Conservation (phyloP, 1,139 yeast species). For the Geotrichum phurueaensis region DNA sequence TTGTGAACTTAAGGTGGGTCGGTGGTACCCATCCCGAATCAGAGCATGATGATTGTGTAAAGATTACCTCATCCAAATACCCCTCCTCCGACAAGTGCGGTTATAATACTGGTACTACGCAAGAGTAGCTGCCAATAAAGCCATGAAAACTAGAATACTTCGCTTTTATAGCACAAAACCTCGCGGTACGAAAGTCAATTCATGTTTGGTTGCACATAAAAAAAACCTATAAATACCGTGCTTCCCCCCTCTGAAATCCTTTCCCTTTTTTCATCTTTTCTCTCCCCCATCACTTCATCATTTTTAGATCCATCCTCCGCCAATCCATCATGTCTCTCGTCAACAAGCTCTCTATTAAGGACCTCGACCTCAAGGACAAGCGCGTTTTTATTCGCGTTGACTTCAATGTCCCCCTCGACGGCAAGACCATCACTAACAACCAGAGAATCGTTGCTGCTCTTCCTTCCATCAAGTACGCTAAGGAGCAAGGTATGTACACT, state of each 20-base stretch:
- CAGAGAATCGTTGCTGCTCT: conserved; percentile 97
- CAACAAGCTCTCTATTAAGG: conserved; percentile 84
- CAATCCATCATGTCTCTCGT: conserved; percentile 71
- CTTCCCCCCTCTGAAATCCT: neutral
- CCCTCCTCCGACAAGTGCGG: neutral
- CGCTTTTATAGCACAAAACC: neutral
- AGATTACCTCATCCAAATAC: neutral
- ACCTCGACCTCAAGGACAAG: conserved; percentile 76
- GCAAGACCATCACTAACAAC: conserved; percentile 92
- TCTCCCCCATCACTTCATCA: neutral
- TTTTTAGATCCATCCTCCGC: neutral
- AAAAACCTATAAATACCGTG: conserved; percentile 7
- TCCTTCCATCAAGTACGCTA: conserved; percentile 91
- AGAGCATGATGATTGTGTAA: neutral
- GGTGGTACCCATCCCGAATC: neutral
- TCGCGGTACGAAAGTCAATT: neutral
- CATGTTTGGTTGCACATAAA: neutral
- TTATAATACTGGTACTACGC: neutral
- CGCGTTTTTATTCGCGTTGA: conserved; percentile 93
- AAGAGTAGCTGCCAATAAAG: neutral
- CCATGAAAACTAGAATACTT: neutral
- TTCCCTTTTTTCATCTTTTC: neutral
- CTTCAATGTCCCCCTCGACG: conserved; percentile 96
- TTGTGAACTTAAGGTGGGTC: neutral
- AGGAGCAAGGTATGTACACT: conserved; percentile 48